phyloP scores from a whole-genome alignment of 768 basidiomycete species.

The Podaxis sp. region DNA sequence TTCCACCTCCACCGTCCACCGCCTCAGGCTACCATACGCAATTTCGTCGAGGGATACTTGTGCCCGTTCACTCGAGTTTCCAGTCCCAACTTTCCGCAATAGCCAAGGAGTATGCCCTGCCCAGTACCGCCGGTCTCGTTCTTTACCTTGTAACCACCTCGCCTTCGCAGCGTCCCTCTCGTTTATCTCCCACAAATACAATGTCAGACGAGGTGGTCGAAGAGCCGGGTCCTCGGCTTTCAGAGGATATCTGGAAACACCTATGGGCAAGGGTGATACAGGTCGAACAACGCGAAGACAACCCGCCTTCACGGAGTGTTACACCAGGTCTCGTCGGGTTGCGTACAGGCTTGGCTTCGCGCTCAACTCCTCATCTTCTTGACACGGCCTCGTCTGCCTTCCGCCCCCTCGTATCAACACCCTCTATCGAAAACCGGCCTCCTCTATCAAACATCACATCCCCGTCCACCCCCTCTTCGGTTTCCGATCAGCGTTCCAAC shows the following conservation, averaged over 20 bases:
- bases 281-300: slow-evolving; percentile 54
- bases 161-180: slow-evolving; percentile 18
- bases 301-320: slow-evolving; percentile 30
- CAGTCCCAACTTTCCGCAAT: slow-evolving; percentile 84
- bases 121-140: slow-evolving; percentile 78
- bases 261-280: slow-evolving; percentile 76
- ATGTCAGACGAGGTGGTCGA: slow-evolving; percentile 34
- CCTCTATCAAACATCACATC: slow-evolving; percentile 43
- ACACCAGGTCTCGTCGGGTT: slow-evolving; percentile 39
- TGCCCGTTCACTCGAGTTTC: slow-evolving; percentile 81
- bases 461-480: slow-evolving; percentile 52
- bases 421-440: slow-evolving; percentile 32
- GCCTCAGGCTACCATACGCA: slow-evolving; percentile 79
- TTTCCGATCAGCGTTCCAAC: slow-evolving; percentile 45
- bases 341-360: slow-evolving; percentile 31
- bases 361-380: slow-evolving; percentile 40
- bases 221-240: slow-evolving; percentile 76
- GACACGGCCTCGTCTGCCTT: slow-evolving; percentile 30
- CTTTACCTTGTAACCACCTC: slow-evolving; percentile 67
- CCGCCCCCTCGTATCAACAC: slow-evolving; percentile 48
- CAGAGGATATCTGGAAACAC: slow-evolving; percentile 85
- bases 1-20: slow-evolving; percentile 49
- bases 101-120: slow-evolving; percentile 90
- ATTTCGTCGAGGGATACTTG: slow-evolving; percentile 81
- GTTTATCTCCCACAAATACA: slow-evolving; percentile 3